Evolutionary conservation across 352 stramenopile genomes (phyloP), one percentile per base, ranked within the genome.

Genomic region (Phytophthora kernoviae): DNA sequence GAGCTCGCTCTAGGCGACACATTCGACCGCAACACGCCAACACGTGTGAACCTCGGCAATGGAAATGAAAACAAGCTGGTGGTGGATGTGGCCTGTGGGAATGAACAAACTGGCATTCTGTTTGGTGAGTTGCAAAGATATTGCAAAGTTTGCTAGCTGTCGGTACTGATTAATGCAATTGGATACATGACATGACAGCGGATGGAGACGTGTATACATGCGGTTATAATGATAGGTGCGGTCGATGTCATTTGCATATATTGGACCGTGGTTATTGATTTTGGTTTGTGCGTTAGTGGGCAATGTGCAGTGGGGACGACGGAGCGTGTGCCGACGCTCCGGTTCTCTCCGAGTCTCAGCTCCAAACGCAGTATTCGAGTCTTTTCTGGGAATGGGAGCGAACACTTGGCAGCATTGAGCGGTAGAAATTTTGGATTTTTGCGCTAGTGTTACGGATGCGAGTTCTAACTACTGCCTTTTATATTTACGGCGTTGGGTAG

Each of bases 191-290:
- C 52, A 14, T 5, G 21, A 32, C 47, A 86, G 68, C 74, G 17
- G 77, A 80, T 54, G 92, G 93, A 20, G 68, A 95, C 36, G 80
- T 98, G 15, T 97, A 88, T 61, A 80, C 87, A 11, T 95, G 86
- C 37, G 93, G 93, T 21, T 97, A 98, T 75, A 98, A 98, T 47
- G 92, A 98, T 71, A 98, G 77, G 81, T 89, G 20, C 2, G 60
- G 6, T 30, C 24, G 24, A 6, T 6, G 6, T 6, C 6, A 30
- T 6, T 30, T 30, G 24, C 24, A 30, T 3, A 3, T 30, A 30
- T 30, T 30, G 24, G 6, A 30, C 24, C 30, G 22, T 37, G 37
- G 18, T 30, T 33, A 37, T 49, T 43, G 33, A 14, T 30, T 33
- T 41, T 30, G 3, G 24, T 3, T 6, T 30, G 24, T 3, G 24